These are phyloP conservation scores for Debaryomyces fabryi DNA, from an alignment of 1,139 yeast genomes.

Conservation along the genomic window DNA sequence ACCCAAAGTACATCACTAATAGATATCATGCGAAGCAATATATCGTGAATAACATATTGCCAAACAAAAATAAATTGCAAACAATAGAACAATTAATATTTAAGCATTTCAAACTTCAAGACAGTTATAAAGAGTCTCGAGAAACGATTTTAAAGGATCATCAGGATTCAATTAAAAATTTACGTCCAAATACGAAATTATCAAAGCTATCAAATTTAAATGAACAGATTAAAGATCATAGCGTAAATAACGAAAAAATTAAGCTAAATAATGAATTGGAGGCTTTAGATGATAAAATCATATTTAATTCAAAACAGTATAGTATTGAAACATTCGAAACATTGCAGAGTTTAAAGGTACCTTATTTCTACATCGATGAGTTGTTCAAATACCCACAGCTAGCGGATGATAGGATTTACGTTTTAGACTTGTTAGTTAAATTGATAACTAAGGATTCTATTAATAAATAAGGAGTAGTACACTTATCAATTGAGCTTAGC, in stretches of 20 bases:
- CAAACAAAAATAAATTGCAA: conserved; percentile 7
- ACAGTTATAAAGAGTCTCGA: conserved; percentile 18
- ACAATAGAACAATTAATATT: conserved; percentile 14
- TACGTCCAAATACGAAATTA: background rate
- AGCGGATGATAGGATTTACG: conserved; percentile 25
- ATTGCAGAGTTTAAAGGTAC: conserved; percentile 24
- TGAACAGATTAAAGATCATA: conserved; percentile 8
- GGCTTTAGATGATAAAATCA: conserved; percentile 22
- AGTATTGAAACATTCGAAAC: conserved; percentile 19
- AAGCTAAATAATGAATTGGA: conserved; percentile 15
- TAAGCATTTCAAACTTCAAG: conserved; percentile 22
- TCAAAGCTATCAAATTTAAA: conserved; percentile 11
- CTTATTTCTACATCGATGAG: conserved; percentile 27
- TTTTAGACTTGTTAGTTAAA: conserved; percentile 18
- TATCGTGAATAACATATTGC: conserved; percentile 13
- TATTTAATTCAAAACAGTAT: conserved; percentile 20
- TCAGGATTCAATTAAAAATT: conserved; percentile 10
- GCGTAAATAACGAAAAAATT: conserved; percentile 11
- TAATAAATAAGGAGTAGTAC: too few species aligned
- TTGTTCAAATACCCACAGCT: conserved; percentile 28
- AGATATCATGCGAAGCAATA: conserved; percentile 24
- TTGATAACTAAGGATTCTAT: background rate
- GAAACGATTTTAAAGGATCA: conserved; percentile 16
- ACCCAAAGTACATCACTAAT: conserved; percentile 23
- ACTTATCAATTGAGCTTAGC: too few species aligned